Evolutionary conservation across 2,329 filamentous ascomycete genomes (phyloP).

Genomic region (Penicillium vulpinum): DNA sequence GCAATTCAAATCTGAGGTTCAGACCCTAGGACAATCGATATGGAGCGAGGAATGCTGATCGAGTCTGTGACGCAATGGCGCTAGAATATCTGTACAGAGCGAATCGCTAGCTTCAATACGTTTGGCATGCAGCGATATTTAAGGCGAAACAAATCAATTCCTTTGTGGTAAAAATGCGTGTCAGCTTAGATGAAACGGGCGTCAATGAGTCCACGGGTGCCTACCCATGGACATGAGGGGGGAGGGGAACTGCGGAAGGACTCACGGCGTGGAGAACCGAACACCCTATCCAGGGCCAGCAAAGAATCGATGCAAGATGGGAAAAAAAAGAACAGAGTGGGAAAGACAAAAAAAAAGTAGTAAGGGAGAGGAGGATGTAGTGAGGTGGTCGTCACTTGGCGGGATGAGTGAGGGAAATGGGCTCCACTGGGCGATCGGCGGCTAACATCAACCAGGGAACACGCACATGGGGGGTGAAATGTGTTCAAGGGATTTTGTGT

Average conservation of each 20-base stretch:
- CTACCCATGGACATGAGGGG: conserved; percentile 27
- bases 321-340: conserved; percentile 1
- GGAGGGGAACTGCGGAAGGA: conserved; percentile 15
- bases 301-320: conserved; percentile 9
- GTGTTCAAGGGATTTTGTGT: neutral
- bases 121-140: conserved; percentile 22
- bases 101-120: conserved; percentile 22
- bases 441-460: conserved; percentile 32
- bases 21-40: conserved; percentile 27
- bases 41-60: conserved; percentile 18
- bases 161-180: conserved; percentile 24
- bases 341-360: conserved; percentile 6
- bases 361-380: conserved; percentile 15
- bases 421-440: conserved; percentile 39
- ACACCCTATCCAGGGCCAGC: conserved; percentile 9
- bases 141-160: conserved; percentile 17
- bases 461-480: conserved; percentile 7
- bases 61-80: conserved; percentile 15
- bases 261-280: conserved; percentile 12
- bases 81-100: conserved; percentile 21
- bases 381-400: conserved; percentile 33
- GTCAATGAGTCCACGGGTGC: conserved; percentile 28
- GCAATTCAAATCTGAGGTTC: conserved; percentile 33
- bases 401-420: conserved; percentile 31
- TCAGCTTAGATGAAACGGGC: conserved; percentile 33